Evolutionary conservation across 768 basidiomycete genomes (phyloP).

Genomic region (Gyrodon lividus): DNA sequence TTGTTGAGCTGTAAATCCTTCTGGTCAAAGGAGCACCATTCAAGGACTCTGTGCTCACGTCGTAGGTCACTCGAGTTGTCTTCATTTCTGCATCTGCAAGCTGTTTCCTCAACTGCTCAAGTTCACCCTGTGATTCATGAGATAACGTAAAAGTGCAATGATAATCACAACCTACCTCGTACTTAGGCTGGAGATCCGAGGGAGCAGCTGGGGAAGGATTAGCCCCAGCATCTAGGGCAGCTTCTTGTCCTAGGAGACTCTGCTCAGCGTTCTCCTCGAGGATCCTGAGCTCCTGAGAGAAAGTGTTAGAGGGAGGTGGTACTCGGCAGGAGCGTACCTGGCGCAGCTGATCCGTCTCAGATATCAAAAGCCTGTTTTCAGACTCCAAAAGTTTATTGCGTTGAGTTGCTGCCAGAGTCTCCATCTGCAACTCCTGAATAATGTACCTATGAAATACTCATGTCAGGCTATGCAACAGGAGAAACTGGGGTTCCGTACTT

Average conservation of each 20-base stretch:
- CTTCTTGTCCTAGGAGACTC: slow-evolving; percentile 52
- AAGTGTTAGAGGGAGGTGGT: neutral
- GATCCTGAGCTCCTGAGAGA: slow-evolving; percentile 62
- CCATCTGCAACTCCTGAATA: slow-evolving; percentile 84
- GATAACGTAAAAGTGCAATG: neutral
- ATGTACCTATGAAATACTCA: slow-evolving; percentile 58
- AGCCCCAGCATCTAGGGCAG: slow-evolving; percentile 29
- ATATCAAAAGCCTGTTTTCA: slow-evolving; percentile 68
- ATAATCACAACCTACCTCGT: slow-evolving; percentile 46
- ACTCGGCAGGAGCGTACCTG: slow-evolving; percentile 44
- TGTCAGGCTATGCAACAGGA: slow-evolving; percentile 1
- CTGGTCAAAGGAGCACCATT: neutral
- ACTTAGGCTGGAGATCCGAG: slow-evolving; percentile 42
- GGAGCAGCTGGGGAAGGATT: slow-evolving; percentile 13
- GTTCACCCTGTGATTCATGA: slow-evolving; percentile 46
- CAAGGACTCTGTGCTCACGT: slow-evolving; percentile 43
- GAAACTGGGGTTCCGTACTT: slow-evolving; percentile 47
- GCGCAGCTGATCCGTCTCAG: slow-evolving; percentile 61
- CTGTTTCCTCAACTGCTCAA: slow-evolving; percentile 70
- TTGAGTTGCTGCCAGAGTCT: slow-evolving; percentile 61
- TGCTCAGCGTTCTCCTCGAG: slow-evolving; percentile 77
- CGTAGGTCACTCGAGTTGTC: slow-evolving; percentile 64
- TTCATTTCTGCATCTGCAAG: slow-evolving; percentile 73
- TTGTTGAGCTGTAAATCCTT: slow-evolving; percentile 65
- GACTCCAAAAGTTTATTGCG: slow-evolving; percentile 70